Evolutionary conservation across 371 early-diverging fungal species (phyloP), one percentile per base, ranked within the genome.

Genomic region (Homolaphlyctis polyrhiza): DNA sequence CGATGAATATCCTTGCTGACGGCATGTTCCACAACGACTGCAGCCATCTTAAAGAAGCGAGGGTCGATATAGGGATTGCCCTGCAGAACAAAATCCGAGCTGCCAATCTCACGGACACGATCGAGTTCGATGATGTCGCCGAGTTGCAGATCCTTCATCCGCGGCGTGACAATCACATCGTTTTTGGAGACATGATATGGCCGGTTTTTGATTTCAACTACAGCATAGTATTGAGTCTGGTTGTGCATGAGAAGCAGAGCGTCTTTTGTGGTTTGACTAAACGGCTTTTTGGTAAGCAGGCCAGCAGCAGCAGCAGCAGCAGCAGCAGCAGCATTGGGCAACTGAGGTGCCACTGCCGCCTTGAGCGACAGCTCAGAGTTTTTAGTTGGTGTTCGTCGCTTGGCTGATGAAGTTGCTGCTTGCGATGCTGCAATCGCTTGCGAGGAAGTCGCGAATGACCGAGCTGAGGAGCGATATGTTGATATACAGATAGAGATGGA

Each of bases 11-110:
- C 86, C 57, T 86, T 83, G 47, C 86, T 77, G 69, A 86, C 86
- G 28, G 94, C 85, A 57, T 97, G 95, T 75, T 97, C 96, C 55
- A 94, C 83, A 1, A 94, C 94, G 0, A 90, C 89, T 11, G 93
- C 95, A 68, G 87, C 81, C 66, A 97, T 87, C 55, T 75, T 76
- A 69, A 81, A 89, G 55, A 86, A 84, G 13, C 74, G 71, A 13
- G 90, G 85, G 30, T 86, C 76, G 27, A 97, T 83, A 63, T 86
- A 91, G 30, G 96, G 98, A 62, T 86, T 75, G 0, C 98, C 98
- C 68, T 87, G 77, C 67, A 97, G 79, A 3, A 92, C 84, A 68
- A 86, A 93, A 62, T 94, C 92, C 58, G 85, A 87, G 51, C 89
- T 86, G 3, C 93, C 93, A 30, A 97, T 72, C 74, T 97, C 96